Conservation (phyloP, 2,329 filamentous ascomycete species). For the Nemania diffusa region DNA sequence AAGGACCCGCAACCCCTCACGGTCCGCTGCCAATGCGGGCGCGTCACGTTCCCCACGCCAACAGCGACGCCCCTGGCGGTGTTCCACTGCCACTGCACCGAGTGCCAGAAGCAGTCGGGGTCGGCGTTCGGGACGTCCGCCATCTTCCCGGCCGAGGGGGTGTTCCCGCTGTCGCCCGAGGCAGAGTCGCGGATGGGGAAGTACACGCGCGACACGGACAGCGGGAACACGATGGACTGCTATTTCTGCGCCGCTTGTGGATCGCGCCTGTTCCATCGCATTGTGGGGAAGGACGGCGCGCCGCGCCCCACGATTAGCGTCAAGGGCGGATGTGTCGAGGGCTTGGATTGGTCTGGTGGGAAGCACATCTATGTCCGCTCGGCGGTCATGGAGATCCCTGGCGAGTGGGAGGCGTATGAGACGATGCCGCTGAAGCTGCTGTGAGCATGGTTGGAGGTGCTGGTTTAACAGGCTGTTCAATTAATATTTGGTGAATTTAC, state of each 20-base stretch:
- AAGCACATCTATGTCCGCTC: slow-evolving; percentile 59
- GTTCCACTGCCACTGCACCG: slow-evolving; percentile 59
- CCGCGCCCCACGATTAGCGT: slow-evolving; percentile 53
- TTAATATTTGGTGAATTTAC: not conserved
- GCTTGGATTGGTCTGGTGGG: slow-evolving; percentile 53
- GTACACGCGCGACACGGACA: slow-evolving; percentile 54
- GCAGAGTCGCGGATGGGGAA: slow-evolving; percentile 49
- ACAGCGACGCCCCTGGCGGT: slow-evolving; percentile 50
- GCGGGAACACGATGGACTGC: slow-evolving; percentile 56
- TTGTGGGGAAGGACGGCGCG: slow-evolving; percentile 52
- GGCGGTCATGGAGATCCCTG: slow-evolving; percentile 58
- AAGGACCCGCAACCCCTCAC: slow-evolving; percentile 36
- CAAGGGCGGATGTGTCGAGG: slow-evolving; percentile 59
- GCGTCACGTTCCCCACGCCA: slow-evolving; percentile 52
- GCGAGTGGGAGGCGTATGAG: slow-evolving; percentile 48
- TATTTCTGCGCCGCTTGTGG: slow-evolving; percentile 54
- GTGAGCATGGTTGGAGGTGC: not conserved
- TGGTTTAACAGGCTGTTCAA: not conserved
- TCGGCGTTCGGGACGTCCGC: slow-evolving; percentile 60
- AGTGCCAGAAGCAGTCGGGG: slow-evolving; percentile 58
- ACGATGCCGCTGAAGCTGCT: slow-evolving; percentile 33
- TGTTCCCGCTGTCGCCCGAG: slow-evolving; percentile 54
- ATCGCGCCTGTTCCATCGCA: slow-evolving; percentile 59
- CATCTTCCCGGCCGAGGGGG: slow-evolving; percentile 53
- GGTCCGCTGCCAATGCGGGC: slow-evolving; percentile 55